Evolutionary conservation across 768 basidiomycete species (phyloP).

Genomic region (Lactarius vividus): DNA sequence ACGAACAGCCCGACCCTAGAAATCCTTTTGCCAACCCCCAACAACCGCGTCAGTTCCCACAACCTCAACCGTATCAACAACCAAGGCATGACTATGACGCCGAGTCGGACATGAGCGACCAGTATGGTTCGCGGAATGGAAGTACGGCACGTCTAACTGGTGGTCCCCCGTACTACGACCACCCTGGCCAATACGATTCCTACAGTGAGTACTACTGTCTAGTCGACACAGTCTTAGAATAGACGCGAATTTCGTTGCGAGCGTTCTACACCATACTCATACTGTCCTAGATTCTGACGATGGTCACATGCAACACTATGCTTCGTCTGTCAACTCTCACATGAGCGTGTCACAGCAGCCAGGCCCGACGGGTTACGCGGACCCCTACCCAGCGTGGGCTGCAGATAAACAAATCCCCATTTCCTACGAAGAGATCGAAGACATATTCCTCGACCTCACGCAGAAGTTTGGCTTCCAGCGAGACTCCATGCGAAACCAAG

Average conservation of each 20-base stretch:
- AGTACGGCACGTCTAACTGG: slow-evolving; percentile 26
- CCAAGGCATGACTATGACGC: slow-evolving; percentile 29
- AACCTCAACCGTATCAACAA: slow-evolving; percentile 19
- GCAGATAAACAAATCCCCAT: slow-evolving; percentile 92
- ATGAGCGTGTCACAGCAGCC: slow-evolving; percentile 29
- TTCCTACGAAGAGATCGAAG: slow-evolving; percentile 97
- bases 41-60: slow-evolving; percentile 30
- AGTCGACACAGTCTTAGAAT: not conserved
- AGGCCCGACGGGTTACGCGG: slow-evolving; percentile 35
- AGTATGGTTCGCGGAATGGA: slow-evolving; percentile 26
- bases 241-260: not conserved
- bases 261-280: slow-evolving; percentile 18
- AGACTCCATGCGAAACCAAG: slow-evolving; percentile 95
- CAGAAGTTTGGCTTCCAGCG: slow-evolving; percentile 99
- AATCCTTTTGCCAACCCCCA: slow-evolving; percentile 35
- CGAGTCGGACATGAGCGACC: slow-evolving; percentile 29
- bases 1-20: slow-evolving; percentile 34
- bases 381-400: slow-evolving; percentile 95
- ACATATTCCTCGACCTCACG: slow-evolving; percentile 95
- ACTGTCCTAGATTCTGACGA: slow-evolving; percentile 34
- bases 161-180: slow-evolving; percentile 20
- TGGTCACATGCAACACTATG: slow-evolving; percentile 34
- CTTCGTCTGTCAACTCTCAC: slow-evolving; percentile 38
- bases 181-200: slow-evolving; percentile 26
- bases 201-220: slow-evolving; percentile 23